Conservation (phyloP, 2,329 filamentous ascomycete genomes). For the Intubia oerlemansii region DNA sequence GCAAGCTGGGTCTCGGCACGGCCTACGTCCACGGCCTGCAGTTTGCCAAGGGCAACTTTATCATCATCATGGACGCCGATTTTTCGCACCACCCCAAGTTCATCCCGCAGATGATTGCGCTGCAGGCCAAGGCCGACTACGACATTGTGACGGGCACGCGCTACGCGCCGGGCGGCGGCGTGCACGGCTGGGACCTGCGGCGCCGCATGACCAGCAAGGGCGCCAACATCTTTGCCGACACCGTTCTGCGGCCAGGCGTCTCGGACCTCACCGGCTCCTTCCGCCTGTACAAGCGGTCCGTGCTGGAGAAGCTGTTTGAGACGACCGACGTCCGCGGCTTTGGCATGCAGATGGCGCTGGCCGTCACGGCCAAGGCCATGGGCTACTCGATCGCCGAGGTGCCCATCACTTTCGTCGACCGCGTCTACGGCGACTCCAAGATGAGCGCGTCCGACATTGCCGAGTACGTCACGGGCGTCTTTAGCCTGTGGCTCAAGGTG, state of each 20-base stretch:
- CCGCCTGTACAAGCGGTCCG: constrained; percentile 76
- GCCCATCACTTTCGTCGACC: constrained; percentile 89
- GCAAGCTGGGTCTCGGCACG: constrained; percentile 92
- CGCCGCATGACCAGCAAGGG: constrained; percentile 66
- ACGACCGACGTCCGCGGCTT: constrained; percentile 93
- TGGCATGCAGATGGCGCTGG: constrained; percentile 99
- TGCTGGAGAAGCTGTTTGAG: constrained; percentile 74
- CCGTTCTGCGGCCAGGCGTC: constrained; percentile 76
- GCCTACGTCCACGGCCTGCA: constrained; percentile 90
- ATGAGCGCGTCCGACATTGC: constrained; percentile 89
- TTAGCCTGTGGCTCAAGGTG: constrained; percentile 59
- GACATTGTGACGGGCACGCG: constrained; percentile 95
- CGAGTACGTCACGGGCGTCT: constrained; percentile 77
- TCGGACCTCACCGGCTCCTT: constrained; percentile 93
- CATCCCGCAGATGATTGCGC: constrained; percentile 79
- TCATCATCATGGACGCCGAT: constrained; percentile 99
- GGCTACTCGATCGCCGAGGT: constrained; percentile 87
- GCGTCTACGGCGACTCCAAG: constrained; percentile 83
- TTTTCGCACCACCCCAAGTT: constrained; percentile 99
- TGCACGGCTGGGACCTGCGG: constrained; percentile 94
- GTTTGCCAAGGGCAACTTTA: constrained; percentile 77
- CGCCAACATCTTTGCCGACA: constrained; percentile 91
- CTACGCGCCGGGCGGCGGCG: constrained; percentile 74
- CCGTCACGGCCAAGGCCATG: constrained; percentile 92
- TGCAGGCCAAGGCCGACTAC: constrained; percentile 57